Evolutionary conservation across 441 rosid genomes (phyloP).

Genomic region (Capsella rubella): DNA sequence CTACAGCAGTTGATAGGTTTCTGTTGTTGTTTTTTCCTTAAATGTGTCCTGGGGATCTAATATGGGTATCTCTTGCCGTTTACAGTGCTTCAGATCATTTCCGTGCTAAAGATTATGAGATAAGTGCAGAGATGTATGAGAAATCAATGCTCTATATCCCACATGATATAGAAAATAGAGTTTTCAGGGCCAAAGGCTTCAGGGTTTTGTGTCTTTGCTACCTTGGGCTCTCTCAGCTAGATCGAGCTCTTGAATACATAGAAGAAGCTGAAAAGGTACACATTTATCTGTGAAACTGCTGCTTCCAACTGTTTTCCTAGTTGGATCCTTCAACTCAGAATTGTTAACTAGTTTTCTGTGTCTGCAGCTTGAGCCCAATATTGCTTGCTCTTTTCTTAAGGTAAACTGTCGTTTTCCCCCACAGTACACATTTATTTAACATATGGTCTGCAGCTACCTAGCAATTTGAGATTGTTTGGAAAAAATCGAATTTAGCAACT

Average conservation of each 20-base stretch:
- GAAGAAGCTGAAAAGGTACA: constrained; percentile 90
- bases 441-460: background rate
- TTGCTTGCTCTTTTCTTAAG: constrained; percentile 87
- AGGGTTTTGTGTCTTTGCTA: constrained; percentile 93
- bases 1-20: background rate
- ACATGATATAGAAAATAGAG: constrained; percentile 66
- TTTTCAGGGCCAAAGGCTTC: constrained; percentile 87
- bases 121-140: constrained; percentile 89
- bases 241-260: constrained; percentile 87
- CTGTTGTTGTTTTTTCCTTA: constrained; percentile 9
- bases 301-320: constrained; percentile 30
- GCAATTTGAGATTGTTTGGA: constrained; percentile 18
- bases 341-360: constrained; percentile 38
- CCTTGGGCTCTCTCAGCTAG: constrained; percentile 79
- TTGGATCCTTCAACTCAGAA: constrained; percentile 23
- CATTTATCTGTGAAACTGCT: constrained; percentile 23
- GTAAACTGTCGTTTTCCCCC: constrained; percentile 50
- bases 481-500: constrained; percentile 17
- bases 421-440: background rate
- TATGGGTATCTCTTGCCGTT: constrained; percentile 34
- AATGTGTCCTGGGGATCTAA: constrained; percentile 23
- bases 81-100: constrained; percentile 82
- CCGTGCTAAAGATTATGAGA: constrained; percentile 75
- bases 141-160: constrained; percentile 92
- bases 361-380: constrained; percentile 91